Base-by-base conservation (phyloP, 805 yeast genomes). In the Wickerhamiella kurtzmanii region DNA sequence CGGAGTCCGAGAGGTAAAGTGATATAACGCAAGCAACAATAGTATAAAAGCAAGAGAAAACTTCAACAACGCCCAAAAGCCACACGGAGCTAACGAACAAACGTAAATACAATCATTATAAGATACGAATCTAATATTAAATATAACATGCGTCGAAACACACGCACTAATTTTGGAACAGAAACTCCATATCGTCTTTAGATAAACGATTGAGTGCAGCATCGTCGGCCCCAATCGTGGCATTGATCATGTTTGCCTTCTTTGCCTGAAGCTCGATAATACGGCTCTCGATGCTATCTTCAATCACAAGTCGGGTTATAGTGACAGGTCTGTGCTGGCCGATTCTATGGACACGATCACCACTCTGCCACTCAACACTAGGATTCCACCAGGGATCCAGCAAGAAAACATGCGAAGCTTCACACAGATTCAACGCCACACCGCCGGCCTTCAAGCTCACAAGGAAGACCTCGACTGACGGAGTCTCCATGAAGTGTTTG, bases 311-410 rank as follows among this genome's bases (percentile, higher is more conserved):
- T 42, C 96, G 74, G 6, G 95, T 87, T 54, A 92, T 86, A 52
- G 85, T 75, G 8, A 92, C 95, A 0, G 99, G 98, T 54, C 99
- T 68, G 56, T 75, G 83, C 63, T 92, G 99, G 4, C 97, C 96
- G 52, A 92, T 92, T 66, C 99, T 77, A 65, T 92, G 97, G 19
- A 92, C 96, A 67, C 99, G 78, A 64, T 92, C 99, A 64, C 95
- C 95, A 44, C 94, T 81, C 63, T 92, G 99, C 87, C 96, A 92
- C 63, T 92, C 98, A 5, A 89, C 92, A 55, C 94, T 82, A 1
- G 97, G 97, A 61, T 92, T 94, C 97, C 98, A 92, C 98, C 98
- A 92, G 35, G 97, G 97, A 58, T 92, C 99, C 70, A 92, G 71
- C 41, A 92, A 72, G 56, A 92, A 92, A 42, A 92, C 97, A 59